Conservation (phyloP, 1,284 basidiomycete genomes). For the Naganishia cerealis region DNA sequence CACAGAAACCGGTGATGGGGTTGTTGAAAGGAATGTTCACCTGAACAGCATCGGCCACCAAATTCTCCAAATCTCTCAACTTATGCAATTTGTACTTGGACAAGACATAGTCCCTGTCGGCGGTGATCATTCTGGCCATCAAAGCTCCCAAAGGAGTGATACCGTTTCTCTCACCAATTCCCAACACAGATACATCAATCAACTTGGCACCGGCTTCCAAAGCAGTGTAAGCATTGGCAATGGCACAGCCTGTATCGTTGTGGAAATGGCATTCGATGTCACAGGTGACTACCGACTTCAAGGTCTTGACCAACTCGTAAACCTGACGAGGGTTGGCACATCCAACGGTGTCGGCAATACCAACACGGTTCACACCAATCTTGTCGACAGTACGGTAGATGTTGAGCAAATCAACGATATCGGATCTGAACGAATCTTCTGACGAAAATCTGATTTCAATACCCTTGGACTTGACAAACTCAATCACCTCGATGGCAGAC, state of each 20-base stretch:
- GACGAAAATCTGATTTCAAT: conserved; percentile 99
- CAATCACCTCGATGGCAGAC: conserved; percentile 92
- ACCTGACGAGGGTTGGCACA: conserved; percentile 98
- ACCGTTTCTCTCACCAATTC: conserved; percentile 98
- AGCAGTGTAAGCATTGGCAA: conserved; percentile 97
- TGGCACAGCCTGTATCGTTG: conserved; percentile 91
- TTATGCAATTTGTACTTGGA: conserved; percentile 97
- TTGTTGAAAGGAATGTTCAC: conserved; percentile 87
- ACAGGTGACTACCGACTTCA: conserved; percentile 90
- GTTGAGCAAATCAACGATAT: conserved; percentile 95
- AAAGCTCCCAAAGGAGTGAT: conserved; percentile 97
- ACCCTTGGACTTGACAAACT: conserved; percentile 99
- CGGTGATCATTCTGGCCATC: conserved; percentile 85
- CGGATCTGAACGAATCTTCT: conserved; percentile 99
- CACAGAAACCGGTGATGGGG: conserved; percentile 85
- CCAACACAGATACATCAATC: conserved; percentile 90
- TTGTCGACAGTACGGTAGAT: conserved; percentile 99
- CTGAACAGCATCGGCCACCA: conserved; percentile 97
- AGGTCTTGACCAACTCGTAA: conserved; percentile 94
- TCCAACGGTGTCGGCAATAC: conserved; percentile 98
- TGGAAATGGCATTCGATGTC: conserved; percentile 99
- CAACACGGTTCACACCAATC: conserved; percentile 98
- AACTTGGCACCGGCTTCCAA: conserved; percentile 99
- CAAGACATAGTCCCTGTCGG: conserved; percentile 98
- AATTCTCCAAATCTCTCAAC: conserved; percentile 97